Evolutionary conservation across 805 yeast genomes (phyloP).

Genomic region (Dipodascus geniculatus): DNA sequence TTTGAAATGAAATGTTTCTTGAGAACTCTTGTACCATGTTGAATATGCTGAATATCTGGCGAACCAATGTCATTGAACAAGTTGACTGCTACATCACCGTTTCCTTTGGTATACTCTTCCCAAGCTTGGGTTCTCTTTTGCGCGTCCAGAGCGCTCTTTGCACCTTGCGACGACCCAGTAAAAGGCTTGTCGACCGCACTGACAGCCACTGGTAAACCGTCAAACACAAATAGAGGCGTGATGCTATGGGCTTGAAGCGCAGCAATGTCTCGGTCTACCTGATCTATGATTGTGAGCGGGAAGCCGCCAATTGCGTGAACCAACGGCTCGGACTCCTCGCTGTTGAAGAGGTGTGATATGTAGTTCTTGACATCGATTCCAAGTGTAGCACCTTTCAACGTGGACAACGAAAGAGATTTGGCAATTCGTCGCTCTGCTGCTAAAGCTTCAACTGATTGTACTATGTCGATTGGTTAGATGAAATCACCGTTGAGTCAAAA

Average conservation of each 20-base stretch:
- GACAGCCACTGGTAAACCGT: conserved; percentile 43
- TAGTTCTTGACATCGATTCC: conserved; percentile 84
- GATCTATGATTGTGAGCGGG: conserved; percentile 47
- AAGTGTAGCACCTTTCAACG: conserved; percentile 51
- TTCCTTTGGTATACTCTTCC: conserved; percentile 27
- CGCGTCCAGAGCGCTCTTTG: conserved; percentile 17
- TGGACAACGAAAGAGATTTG: conserved; percentile 48
- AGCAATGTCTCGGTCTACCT: conserved; percentile 50
- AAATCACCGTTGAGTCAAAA: background rate
- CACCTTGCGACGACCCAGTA: conserved; percentile 10
- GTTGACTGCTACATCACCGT: conserved; percentile 21
- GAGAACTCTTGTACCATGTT: conserved; percentile 30
- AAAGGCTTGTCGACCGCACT: conserved; percentile 21
- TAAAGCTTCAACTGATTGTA: conserved; percentile 53
- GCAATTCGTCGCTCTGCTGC: conserved; percentile 58
- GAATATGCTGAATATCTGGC: conserved; percentile 10
- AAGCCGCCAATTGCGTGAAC: conserved; percentile 73
- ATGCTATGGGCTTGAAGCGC: conserved; percentile 49
- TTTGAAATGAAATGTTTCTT: conserved; percentile 43
- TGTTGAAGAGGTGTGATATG: conserved; percentile 41
- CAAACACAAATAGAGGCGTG: conserved; percentile 70
- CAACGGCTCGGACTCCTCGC: conserved; percentile 51
- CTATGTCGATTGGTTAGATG: conserved; percentile 16
- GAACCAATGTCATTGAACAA: conserved; percentile 19
- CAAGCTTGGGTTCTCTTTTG: conserved; percentile 30